Conservation (phyloP, 129 eudicot genomes). For the Escallonia herrerae region DNA sequence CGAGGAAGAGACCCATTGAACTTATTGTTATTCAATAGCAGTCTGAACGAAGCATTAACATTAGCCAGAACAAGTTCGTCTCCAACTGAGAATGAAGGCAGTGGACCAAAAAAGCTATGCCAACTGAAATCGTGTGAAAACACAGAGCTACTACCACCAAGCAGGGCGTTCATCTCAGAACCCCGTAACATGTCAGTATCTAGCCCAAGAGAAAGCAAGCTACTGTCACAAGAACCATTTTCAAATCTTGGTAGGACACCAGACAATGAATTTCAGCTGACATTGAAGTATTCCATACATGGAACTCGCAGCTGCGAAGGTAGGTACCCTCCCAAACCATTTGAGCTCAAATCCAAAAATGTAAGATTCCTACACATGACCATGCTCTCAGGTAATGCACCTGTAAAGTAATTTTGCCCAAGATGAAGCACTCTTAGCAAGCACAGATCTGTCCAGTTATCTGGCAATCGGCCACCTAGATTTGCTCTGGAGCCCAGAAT, state of each 20-base stretch:
- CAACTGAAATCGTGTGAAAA: conserved; percentile 28
- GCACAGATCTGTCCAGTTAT: conserved; percentile 15
- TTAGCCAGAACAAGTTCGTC: conserved; percentile 6
- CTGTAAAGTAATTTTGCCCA: conserved; percentile 21
- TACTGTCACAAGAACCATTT: conserved; percentile 6
- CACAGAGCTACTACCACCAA: neutral
- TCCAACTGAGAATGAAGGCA: conserved; percentile 18
- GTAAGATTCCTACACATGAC: conserved; percentile 24
- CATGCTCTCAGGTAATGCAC: conserved; percentile 12
- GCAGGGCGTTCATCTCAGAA: neutral
- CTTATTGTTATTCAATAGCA: conserved; percentile 17
- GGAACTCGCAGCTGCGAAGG: conserved; percentile 25
- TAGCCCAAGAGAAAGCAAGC: neutral
- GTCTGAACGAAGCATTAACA: conserved; percentile 9
- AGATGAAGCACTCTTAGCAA: conserved; percentile 21
- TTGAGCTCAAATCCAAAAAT: conserved; percentile 27
- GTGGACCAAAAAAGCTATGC: conserved; percentile 21
- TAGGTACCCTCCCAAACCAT: conserved; percentile 16
- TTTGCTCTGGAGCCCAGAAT: conserved; percentile 36
- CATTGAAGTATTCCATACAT: conserved; percentile 22
- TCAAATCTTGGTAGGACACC: conserved; percentile 19
- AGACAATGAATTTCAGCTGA: conserved; percentile 24
- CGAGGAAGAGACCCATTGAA: conserved; percentile 19
- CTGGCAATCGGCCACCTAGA: conserved; percentile 24
- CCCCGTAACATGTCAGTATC: conserved; percentile 19